Conservation (phyloP, 1,139 yeast genomes). For the Geotrichum restrictum region DNA sequence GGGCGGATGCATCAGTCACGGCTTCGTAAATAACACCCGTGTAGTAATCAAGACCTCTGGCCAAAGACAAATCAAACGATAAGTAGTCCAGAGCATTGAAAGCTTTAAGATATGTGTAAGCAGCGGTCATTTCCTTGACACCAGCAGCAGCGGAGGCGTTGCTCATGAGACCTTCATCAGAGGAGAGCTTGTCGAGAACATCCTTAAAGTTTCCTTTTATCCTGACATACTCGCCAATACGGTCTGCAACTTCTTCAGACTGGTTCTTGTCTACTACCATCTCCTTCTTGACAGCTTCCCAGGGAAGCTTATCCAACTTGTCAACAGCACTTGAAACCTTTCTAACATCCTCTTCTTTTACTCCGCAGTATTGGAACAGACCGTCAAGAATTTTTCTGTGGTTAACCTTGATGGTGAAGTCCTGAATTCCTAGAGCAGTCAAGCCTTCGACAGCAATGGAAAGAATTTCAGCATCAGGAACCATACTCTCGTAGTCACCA, state of each 20-base stretch:
- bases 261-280: conserved; percentile 89
- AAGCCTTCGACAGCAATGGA: conserved; percentile 80
- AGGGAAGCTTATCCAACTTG: conserved; percentile 88
- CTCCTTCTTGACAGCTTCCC: conserved; percentile 90
- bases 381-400: conserved; percentile 96
- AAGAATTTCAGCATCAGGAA: conserved; percentile 89
- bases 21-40: conserved; percentile 96
- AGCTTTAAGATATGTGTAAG: conserved; percentile 76
- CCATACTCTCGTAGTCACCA: conserved; percentile 87
- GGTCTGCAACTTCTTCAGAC: conserved; percentile 85
- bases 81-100: conserved; percentile 61
- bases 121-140: conserved; percentile 68
- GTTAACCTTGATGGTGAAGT: conserved; percentile 85
- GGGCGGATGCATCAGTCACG: conserved; percentile 90
- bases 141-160: conserved; percentile 78
- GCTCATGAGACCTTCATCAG: conserved; percentile 54
- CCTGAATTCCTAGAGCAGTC: conserved; percentile 73
- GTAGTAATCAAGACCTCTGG: conserved; percentile 95
- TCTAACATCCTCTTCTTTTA: conserved; percentile 87
- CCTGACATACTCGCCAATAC: conserved; percentile 86
- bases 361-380: conserved; percentile 92
- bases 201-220: conserved; percentile 73
- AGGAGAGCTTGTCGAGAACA: conserved; percentile 53
- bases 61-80: conserved; percentile 87
- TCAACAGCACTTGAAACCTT: conserved; percentile 93